These are phyloP conservation scores for Stachybotrys chartarum DNA, from an alignment of 2,329 filamentous ascomycete species.

Conservation along the genomic window DNA sequence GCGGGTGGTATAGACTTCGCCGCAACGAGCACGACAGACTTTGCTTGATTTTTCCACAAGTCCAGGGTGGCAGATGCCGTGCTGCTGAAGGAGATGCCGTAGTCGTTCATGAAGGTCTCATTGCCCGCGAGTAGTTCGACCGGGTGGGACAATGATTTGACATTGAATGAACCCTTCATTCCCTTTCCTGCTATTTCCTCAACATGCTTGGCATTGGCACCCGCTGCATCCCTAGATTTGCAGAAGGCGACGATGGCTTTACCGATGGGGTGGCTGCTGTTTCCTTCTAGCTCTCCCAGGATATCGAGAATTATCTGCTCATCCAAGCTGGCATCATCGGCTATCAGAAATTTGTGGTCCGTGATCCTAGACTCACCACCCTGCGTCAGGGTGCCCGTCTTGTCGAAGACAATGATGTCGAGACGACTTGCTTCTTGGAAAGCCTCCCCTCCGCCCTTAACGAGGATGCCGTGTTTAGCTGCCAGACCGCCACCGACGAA, in stretches of 20 bases:
- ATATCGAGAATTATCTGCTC: too few species aligned
- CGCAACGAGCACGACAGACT: constrained; percentile 7
- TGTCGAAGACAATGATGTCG: constrained; percentile 67
- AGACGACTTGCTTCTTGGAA: constrained; percentile 65
- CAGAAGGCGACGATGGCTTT: constrained; percentile 46
- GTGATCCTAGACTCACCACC: constrained; percentile 51
- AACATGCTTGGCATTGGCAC: constrained; percentile 26
- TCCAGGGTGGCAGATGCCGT: not conserved
- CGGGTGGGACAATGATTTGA: constrained; percentile 12
- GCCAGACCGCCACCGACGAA: constrained; percentile 66
- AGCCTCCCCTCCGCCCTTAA: constrained; percentile 41
- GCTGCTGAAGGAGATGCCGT: constrained; percentile 22
- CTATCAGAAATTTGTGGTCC: too few species aligned
- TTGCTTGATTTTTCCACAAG: constrained; percentile 7
- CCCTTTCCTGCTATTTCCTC: constrained; percentile 51
- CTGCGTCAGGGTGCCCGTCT: constrained; percentile 66
- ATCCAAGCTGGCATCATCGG: too few species aligned
- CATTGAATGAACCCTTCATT: constrained; percentile 42
- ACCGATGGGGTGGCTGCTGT: constrained; percentile 53
- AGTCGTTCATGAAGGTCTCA: constrained; percentile 50
- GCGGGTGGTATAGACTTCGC: not conserved
- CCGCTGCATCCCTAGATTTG: constrained; percentile 13
- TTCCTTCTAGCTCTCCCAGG: constrained; percentile 44
- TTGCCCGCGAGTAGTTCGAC: constrained; percentile 18
- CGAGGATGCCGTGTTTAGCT: constrained; percentile 62